Conservation (phyloP, 805 yeast genomes). For the Wickerhamia fluorescens region DNA sequence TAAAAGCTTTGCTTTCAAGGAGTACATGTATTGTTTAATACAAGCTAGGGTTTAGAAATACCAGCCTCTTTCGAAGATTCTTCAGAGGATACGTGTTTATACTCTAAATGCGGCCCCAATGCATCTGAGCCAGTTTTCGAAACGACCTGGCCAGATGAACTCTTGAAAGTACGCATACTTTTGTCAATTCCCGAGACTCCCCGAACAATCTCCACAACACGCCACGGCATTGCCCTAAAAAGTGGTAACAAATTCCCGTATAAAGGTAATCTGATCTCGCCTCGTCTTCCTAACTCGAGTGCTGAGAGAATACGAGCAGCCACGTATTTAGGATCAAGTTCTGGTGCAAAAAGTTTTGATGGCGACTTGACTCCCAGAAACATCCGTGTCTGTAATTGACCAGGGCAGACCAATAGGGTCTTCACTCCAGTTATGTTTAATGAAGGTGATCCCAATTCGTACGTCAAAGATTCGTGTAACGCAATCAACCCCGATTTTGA, state of each 20-base stretch:
- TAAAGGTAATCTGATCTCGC: slow-evolving; percentile 66
- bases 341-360: slow-evolving; percentile 71
- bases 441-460: slow-evolving; percentile 54
- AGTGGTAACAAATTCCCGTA: slow-evolving; percentile 73
- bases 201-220: slow-evolving; percentile 49
- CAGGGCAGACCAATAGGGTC: slow-evolving; percentile 77
- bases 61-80: too few species aligned
- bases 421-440: slow-evolving; percentile 47
- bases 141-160: too few species aligned
- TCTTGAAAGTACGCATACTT: slow-evolving; percentile 30
- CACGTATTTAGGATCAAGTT: slow-evolving; percentile 59
- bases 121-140: too few species aligned
- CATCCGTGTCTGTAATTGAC: slow-evolving; percentile 74
- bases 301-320: slow-evolving; percentile 54
- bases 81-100: too few species aligned
- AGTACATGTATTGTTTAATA: too few species aligned
- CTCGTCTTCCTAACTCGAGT: slow-evolving; percentile 53
- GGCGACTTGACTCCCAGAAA: slow-evolving; percentile 73
- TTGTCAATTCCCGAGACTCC: slow-evolving; percentile 62
- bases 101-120: too few species aligned
- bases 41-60: too few species aligned
- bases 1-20: too few species aligned
- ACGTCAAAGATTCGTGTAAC: slow-evolving; percentile 72
- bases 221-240: slow-evolving; percentile 68
- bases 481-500: slow-evolving; percentile 83